These are phyloP conservation scores for Stemphylium lycopersici DNA, from an alignment of 2,329 filamentous ascomycete genomes.

Conservation along the genomic window DNA sequence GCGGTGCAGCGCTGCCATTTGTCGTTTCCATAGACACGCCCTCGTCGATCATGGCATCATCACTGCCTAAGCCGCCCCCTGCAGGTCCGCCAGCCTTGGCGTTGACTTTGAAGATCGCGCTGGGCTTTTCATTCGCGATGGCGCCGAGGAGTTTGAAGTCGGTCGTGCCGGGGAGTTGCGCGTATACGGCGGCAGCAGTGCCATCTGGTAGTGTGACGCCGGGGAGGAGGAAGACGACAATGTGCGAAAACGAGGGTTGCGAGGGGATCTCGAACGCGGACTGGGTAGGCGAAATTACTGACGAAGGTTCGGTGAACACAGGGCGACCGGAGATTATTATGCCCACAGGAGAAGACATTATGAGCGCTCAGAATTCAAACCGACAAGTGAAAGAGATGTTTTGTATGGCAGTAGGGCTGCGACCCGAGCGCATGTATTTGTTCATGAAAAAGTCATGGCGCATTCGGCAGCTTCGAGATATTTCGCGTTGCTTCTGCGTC, in stretches of 20 bases:
- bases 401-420: conserved; percentile 7
- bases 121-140: conserved; percentile 87
- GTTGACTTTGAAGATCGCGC: conserved; percentile 83
- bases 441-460: conserved; percentile 1
- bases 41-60: conserved; percentile 57
- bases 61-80: conserved; percentile 51
- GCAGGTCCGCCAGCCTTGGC: conserved; percentile 45
- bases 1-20: conserved; percentile 25
- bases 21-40: conserved; percentile 20
- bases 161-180: conserved; percentile 67
- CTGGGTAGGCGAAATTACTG: conserved; percentile 63
- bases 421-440: neutral
- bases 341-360: conserved; percentile 60
- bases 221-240: conserved; percentile 89
- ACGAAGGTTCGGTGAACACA: conserved; percentile 61
- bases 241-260: conserved; percentile 67
- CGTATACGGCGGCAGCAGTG: conserved; percentile 88
- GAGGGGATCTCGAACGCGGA: conserved; percentile 72
- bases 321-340: conserved; percentile 66
- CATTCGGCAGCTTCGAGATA: conserved; percentile 21
- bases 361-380: neutral
- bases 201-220: conserved; percentile 73
- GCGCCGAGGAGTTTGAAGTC: conserved; percentile 87
- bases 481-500: conserved; percentile 31
- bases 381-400: neutral